Conservation (phyloP, 345 rosid species). For the Luvunga scandens region DNA sequence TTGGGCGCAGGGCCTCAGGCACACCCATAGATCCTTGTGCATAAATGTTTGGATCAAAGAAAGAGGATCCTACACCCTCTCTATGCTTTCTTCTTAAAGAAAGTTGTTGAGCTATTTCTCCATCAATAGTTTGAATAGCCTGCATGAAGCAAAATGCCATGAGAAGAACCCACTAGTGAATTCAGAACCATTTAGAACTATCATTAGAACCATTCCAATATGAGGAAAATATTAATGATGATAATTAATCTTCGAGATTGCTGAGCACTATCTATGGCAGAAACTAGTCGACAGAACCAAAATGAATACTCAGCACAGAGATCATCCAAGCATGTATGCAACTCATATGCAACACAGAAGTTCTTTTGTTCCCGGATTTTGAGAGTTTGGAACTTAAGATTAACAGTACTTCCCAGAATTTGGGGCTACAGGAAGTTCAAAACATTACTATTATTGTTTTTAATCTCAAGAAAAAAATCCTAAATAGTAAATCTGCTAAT, state of each 20-base stretch:
- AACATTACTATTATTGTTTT: background rate
- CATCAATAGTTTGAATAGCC: constrained; percentile 93
- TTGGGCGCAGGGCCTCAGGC: constrained; percentile 92
- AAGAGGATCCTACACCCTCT: constrained; percentile 65
- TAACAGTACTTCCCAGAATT: background rate
- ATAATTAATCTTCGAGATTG: background rate
- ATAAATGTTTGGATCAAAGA: constrained; percentile 69
- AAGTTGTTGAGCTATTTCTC: constrained; percentile 81
- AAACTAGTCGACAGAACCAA: background rate
- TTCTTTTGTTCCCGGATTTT: background rate
- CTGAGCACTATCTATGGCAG: background rate
- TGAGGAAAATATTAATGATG: background rate
- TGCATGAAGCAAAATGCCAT: constrained; percentile 19
- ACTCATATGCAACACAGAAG: background rate
- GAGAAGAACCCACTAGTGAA: background rate
- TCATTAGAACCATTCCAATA: background rate
- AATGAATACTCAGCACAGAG: background rate
- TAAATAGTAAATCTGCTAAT: background rate
- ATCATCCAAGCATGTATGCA: background rate
- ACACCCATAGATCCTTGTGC: constrained; percentile 74
- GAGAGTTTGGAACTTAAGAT: background rate
- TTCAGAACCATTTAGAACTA: background rate
- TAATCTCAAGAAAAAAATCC: background rate
- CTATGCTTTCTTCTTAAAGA: constrained; percentile 81
- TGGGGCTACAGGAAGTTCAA: background rate